Percentiles rank a stretch among this genome's conserved stretches.
phyloP scores from a whole-genome alignment of 768 basidiomycete species.

The Tephrocybe rancida region DNA sequence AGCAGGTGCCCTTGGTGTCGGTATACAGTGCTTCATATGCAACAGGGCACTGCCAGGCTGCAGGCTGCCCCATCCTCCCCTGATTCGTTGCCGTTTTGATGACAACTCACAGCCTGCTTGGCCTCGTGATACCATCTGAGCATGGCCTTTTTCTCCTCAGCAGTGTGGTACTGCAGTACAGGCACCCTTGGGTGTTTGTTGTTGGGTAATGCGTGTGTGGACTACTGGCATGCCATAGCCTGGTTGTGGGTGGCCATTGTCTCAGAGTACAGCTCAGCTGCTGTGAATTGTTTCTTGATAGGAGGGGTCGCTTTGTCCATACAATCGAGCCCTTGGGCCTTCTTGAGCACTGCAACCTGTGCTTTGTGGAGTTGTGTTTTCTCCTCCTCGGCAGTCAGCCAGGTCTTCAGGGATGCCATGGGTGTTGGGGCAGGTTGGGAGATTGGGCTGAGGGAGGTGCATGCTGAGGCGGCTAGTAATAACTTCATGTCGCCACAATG shows the following conservation, averaged over 20 bases:
- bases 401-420: conserved; percentile 32
- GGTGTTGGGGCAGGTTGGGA: conserved; percentile 19
- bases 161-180: conserved; percentile 56
- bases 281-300: conserved; percentile 6
- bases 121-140: conserved; percentile 70
- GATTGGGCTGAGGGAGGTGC: conserved; percentile 14
- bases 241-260: conserved; percentile 32
- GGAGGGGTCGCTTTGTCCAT: conserved; percentile 7
- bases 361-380: conserved; percentile 70
- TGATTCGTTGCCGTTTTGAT: conserved; percentile 37
- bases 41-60: conserved; percentile 37
- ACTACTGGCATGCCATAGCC: conserved; percentile 16
- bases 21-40: conserved; percentile 68
- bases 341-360: conserved; percentile 58
- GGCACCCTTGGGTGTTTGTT: conserved; percentile 15
- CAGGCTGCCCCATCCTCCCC: conserved; percentile 13
- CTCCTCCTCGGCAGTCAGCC: conserved; percentile 77
- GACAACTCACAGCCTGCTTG: conserved; percentile 67
- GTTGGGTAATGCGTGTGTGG: conserved; percentile 2
- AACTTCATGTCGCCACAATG: conserved; percentile 39
- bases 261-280: conserved; percentile 24
- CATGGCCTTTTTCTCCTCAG: conserved; percentile 77
- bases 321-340: conserved; percentile 48
- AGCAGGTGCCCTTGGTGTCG: conserved; percentile 27
- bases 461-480: conserved; percentile 23